phyloP scores from a whole-genome alignment of 208 protist species.

The Acanthamoeba castellanii region DNA sequence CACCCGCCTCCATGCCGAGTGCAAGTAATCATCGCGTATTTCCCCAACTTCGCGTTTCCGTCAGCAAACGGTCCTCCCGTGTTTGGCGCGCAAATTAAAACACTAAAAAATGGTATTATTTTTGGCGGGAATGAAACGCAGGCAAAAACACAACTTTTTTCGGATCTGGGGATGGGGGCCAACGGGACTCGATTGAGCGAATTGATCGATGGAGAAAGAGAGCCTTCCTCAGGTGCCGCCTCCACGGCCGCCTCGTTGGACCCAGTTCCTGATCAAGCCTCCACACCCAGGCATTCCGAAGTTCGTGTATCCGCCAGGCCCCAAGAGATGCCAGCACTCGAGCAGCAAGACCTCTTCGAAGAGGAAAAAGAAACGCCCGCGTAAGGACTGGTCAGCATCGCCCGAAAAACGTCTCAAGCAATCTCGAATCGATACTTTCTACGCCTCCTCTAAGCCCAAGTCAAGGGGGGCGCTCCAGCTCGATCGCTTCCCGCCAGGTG shows the following conservation, averaged over 20 bases:
- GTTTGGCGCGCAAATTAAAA: no score
- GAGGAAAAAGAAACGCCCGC: background rate
- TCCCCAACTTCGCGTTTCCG: background rate
- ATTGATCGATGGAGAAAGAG: background rate
- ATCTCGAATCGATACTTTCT: background rate
- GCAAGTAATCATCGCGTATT: background rate
- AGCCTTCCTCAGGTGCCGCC: background rate
- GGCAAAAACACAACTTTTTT: background rate
- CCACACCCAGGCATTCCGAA: background rate
- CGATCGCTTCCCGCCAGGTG: background rate
- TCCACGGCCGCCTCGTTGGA: background rate
- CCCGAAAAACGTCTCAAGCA: background rate
- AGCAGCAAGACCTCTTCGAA: background rate
- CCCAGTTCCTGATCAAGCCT: background rate
- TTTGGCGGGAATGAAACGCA: background rate
- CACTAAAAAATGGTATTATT: no score
- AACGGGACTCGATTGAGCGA: no score
- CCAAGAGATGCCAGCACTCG: background rate
- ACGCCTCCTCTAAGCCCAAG: background rate
- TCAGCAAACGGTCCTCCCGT: no score
- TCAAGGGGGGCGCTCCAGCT: background rate
- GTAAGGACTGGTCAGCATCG: background rate
- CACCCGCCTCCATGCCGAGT: no score
- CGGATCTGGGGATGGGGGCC: background rate
- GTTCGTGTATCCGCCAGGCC: background rate